These are phyloP conservation scores for Penicillium diatomitis DNA, from an alignment of 495 filamentous ascomycete species.

Conservation along the genomic window DNA sequence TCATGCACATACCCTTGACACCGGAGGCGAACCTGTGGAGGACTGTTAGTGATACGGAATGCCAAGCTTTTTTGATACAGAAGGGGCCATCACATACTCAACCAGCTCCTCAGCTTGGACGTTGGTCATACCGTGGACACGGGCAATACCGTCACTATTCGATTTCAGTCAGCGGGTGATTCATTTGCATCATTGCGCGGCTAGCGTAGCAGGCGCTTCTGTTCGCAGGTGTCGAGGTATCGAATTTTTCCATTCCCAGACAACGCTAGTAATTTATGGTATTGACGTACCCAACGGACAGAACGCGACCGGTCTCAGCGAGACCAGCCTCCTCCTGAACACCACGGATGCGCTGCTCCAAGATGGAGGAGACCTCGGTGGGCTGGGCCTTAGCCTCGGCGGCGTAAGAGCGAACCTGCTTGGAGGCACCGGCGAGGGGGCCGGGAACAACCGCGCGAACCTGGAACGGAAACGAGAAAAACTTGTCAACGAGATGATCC, in stretches of 20 bases:
- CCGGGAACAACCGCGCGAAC: constrained; percentile 79
- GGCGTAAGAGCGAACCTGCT: constrained; percentile 84
- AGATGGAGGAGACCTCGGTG: constrained; percentile 97
- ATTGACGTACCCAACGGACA: constrained; percentile 91
- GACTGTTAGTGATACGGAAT: constrained; percentile 30
- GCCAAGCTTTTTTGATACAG: constrained; percentile 10
- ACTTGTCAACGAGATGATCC: constrained; percentile 32
- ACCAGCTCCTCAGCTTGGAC: constrained; percentile 99
- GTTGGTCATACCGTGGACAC: constrained; percentile 99
- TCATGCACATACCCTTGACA: constrained; percentile 99
- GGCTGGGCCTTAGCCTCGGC: constrained; percentile 88
- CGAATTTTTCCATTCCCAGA: constrained; percentile 27
- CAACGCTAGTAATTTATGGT: constrained; percentile 9
- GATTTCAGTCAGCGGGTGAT: constrained; percentile 13
- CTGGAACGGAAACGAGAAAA: constrained; percentile 44
- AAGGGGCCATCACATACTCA: constrained; percentile 63
- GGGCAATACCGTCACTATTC: constrained; percentile 96
- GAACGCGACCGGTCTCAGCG: constrained; percentile 96
- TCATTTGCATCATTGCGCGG: constrained; percentile 4
- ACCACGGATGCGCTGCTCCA: constrained; percentile 97
- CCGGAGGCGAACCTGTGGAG: constrained; percentile 85
- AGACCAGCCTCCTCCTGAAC: constrained; percentile 92
- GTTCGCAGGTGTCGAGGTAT: constrained; percentile 20
- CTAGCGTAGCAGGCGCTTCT: constrained; percentile 14
- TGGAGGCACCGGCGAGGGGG: constrained; percentile 57